A percentile compares a stretch with the other conserved stretches of the same genome.
These are phyloP conservation scores for Malus hybrid DNA, from an alignment of 331 rosid species.

Conservation along the genomic window DNA sequence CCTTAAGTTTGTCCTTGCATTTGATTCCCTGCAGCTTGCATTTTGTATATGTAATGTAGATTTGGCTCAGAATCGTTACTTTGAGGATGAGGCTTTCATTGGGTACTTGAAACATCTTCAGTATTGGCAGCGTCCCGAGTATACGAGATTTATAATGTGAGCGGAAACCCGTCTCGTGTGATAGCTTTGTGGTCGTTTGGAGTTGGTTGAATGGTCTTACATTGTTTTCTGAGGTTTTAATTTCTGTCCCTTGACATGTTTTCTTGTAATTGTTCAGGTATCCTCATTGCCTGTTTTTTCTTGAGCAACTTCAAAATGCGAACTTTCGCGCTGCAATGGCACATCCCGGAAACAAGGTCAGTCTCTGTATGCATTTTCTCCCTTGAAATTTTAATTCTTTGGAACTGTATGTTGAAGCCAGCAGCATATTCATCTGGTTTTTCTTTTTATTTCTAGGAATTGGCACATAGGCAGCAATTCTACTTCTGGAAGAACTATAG, in stretches of 20 bases:
- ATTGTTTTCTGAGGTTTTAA: neutral
- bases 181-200: neutral
- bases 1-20: neutral
- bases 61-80: conserved; percentile 90
- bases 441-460: conserved; percentile 45
- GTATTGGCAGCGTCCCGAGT: conserved; percentile 93
- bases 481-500: conserved; percentile 97
- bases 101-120: conserved; percentile 92
- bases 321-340: conserved; percentile 96
- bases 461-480: conserved; percentile 92
- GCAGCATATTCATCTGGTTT: neutral
- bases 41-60: conserved; percentile 34
- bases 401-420: neutral
- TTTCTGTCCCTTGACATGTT: conserved; percentile 2
- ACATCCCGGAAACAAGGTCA: conserved; percentile 89
- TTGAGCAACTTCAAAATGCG: conserved; percentile 87
- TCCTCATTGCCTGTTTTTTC: conserved; percentile 89
- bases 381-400: neutral
- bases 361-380: neutral
- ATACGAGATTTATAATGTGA: conserved; percentile 74
- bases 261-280: conserved; percentile 46
- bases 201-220: neutral
- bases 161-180: conserved; percentile 16
- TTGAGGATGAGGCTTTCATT: conserved; percentile 94
- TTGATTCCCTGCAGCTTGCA: conserved; percentile 4